These are phyloP conservation scores for Themeda triandra DNA, from an alignment of 176 grass and related monocot genomes.

Conservation along the genomic window DNA sequence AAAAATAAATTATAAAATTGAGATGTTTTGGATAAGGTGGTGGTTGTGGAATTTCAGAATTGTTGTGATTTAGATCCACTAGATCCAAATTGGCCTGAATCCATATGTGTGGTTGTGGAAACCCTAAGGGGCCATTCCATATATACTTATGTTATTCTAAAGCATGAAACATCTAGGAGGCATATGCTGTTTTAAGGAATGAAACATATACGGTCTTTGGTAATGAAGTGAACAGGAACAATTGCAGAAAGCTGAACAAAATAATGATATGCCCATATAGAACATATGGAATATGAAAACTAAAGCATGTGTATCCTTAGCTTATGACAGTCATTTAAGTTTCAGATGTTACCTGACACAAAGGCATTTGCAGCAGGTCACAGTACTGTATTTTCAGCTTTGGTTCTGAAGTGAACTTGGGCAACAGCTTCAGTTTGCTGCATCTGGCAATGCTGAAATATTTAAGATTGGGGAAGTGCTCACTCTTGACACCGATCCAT, in stretches of 20 bases:
- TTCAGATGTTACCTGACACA: conserved; percentile 6
- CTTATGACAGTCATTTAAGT: neutral
- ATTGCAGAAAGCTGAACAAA: neutral
- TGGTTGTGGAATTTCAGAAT: neutral
- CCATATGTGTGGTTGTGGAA: neutral
- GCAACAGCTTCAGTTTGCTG: conserved; percentile 21
- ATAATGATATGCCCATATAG: neutral
- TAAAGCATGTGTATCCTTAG: neutral
- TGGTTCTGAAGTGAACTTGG: conserved; percentile 29
- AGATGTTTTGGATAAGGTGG: neutral
- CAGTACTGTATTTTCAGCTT: conserved; percentile 19
- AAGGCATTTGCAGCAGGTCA: conserved; percentile 14
- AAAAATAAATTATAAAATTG: neutral
- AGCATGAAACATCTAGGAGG: neutral
- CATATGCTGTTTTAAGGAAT: neutral
- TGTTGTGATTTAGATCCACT: neutral
- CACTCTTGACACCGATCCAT: conserved; percentile 39
- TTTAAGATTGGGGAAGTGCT: conserved; percentile 37
- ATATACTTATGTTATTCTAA: neutral
- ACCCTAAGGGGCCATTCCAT: neutral
- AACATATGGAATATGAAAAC: neutral
- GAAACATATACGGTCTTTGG: neutral
- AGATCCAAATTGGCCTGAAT: neutral
- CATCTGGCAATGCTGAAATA: conserved; percentile 29
- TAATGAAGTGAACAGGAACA: neutral